Base-by-base conservation (phyloP, 2,329 filamentous ascomycete species). In the Aspergillus flavus region DNA sequence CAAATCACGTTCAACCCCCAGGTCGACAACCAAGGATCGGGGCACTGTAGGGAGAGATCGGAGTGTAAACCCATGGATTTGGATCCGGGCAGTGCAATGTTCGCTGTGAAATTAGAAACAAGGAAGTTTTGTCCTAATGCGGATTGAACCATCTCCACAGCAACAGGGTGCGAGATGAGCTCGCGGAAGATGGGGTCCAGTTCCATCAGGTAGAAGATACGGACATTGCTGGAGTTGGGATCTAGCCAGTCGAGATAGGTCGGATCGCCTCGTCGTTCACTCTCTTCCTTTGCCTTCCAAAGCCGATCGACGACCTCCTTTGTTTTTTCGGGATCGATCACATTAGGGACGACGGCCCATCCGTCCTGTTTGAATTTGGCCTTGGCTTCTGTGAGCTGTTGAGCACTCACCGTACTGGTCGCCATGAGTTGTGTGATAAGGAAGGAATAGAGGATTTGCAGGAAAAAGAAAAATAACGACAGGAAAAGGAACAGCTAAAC, bases 71-170 rank as follows among this genome's bases (percentile, higher is more conserved):
- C 58, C 58, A 60, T 60, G 6, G 48, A 55, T 39, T 60, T 43
- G 2, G 58, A 55, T 7, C 58, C 50, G 23, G 58, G 58, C 4
- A 43, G 28, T 4, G 58, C 58, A 39, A 60, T 60, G 28, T 60
- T 60, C 1, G 58, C 58, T 14, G 58, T 55, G n/a, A 55, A 60
- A 28, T 60, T 60, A 1, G 48, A 55, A 39, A 60, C 39, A n/a
- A 60, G 58, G 21, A 60, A 60, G 48, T 55, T 55, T 30, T 60
- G 36, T n/a, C 58, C 58, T n/a, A 60, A 30, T 12, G 41, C 58
- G 2, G 50, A 54, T 1, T 54, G 34, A 7, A 55, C 50, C 58
- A 60, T 60, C 50, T 60, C 58, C 28, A 60, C 41, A n/a, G 48
- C 58, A 10, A 41, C 41, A 4, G 58, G 58, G 28, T 60, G 58